Base-by-base conservation (phyloP, 2,329 filamentous ascomycete genomes). In the Paracamarosporium sp. region DNA sequence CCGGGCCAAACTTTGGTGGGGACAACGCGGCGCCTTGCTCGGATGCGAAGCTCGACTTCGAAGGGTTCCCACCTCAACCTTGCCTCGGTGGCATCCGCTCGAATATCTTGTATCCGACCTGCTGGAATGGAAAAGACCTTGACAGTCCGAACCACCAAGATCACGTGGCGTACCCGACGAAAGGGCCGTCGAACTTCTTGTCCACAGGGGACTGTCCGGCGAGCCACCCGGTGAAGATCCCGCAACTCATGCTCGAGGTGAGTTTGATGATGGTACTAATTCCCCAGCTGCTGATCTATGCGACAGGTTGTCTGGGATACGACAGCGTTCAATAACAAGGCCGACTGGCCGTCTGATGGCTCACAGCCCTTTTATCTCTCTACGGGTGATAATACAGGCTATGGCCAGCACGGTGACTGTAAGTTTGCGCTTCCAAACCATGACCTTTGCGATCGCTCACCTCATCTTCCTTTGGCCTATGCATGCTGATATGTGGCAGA, bases 61-160 rank as follows among this genome's bases (percentile, higher is more conserved):
- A 60, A 24, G 55, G 56, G 30, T 59, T 71, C 36, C 69, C 69
- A 8, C 58, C 48, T 1, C 53, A 58, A 5, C 47, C 63, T 2
- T 72, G 68, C 54, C 60, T 55, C 9, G 69, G 69, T 44, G 69
- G 69, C 13, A 72, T 72, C n/a, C 64, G 69, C 15, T 70, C 66
- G 12, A 71, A 72, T 52, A 65, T 72, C 24, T 54, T 66, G 15
- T 72, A 69, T 55, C 69, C 69, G 9, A 70, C 65, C 6, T 50
- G 46, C 81, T 90, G 89, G 81, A 83, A 90, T 75, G 88, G 88
- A 31, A 73, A 77, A 50, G 72, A 82, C 41, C 81, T 82, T 33
- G 82, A 84, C 65, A 82, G 81, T n/a, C 50, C 67, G 1, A 80
- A 87, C 71, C 85, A 88, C 78, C 38, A 81, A 72, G 79, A 79